Conservation (phyloP, 495 filamentous ascomycete species). For the Podospora bellae-mahoneyi region DNA sequence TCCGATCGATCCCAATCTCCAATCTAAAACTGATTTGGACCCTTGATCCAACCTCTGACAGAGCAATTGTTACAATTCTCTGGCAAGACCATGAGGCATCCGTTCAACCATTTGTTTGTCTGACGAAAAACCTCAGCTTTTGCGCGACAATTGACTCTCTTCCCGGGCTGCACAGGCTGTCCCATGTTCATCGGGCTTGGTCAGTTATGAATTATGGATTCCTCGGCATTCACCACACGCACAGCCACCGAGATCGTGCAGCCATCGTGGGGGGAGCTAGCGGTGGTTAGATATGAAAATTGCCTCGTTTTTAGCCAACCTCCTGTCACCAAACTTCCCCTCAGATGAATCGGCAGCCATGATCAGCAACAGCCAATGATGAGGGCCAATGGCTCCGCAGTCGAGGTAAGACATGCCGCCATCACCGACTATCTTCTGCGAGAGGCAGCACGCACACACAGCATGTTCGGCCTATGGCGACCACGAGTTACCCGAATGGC, state of each 20-base stretch:
- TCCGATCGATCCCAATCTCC: neutral
- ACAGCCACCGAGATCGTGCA: neutral
- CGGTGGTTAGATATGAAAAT: neutral
- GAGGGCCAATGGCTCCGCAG: neutral
- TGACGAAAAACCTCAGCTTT: neutral
- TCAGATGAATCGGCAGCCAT: neutral
- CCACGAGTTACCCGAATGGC: neutral
- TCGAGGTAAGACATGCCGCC: conserved; percentile 11
- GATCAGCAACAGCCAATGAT: neutral
- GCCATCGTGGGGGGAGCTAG: no score
- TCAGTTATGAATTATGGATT: neutral
- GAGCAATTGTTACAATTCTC: neutral
- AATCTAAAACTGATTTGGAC: neutral
- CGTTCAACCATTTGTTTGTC: neutral
- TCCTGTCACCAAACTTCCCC: neutral
- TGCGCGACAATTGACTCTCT: neutral
- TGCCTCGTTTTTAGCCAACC: neutral
- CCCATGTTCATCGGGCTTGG: neutral
- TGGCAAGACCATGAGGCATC: neutral
- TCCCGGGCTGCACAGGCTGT: neutral
- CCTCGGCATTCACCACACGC: neutral
- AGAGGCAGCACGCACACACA: conserved; percentile 3
- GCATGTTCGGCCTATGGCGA: conserved; percentile 11
- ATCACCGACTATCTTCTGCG: conserved; percentile 6
- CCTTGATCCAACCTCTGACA: neutral